phyloP scores from a whole-genome alignment of 208 protist genomes.

The Wallacemonas sp. region DNA sequence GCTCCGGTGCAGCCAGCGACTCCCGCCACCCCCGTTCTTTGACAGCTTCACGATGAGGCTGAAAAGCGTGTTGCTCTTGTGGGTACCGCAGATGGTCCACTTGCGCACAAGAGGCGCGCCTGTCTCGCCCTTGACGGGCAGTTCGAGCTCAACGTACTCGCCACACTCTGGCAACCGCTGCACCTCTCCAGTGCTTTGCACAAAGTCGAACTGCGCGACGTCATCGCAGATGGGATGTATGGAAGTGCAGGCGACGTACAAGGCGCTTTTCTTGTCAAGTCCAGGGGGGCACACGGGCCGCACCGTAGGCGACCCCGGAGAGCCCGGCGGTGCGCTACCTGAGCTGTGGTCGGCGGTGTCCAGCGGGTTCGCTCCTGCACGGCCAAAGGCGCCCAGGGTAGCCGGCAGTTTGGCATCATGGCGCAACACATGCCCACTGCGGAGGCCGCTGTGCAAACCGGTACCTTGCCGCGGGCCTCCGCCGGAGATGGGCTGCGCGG shows the following conservation, averaged over 20 bases:
- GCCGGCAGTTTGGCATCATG: conserved; percentile 8
- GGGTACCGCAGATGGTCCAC: conserved; percentile 66
- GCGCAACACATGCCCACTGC: conserved; percentile 70
- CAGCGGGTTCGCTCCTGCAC: background rate
- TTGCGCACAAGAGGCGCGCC: conserved; percentile 42
- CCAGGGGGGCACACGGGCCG: background rate
- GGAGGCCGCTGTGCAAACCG: conserved; percentile 47
- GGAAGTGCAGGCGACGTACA: conserved; percentile 29
- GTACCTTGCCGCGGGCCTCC: conserved; percentile 7
- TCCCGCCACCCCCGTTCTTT: conserved; percentile 37
- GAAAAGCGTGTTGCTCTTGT: conserved; percentile 43
- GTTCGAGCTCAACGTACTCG: conserved; percentile 62
- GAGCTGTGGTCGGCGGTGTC: background rate
- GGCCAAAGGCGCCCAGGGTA: background rate
- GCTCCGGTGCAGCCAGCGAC: conserved; percentile 61
- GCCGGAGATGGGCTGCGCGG: conserved; percentile 31
- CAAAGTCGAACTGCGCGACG: conserved; percentile 61
- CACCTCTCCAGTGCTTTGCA: conserved; percentile 16
- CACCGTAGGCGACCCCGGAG: background rate
- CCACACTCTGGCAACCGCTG: conserved; percentile 31
- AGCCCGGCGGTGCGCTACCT: background rate
- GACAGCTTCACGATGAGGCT: conserved; percentile 66
- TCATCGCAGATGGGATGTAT: conserved; percentile 43
- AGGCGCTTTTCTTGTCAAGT: background rate
- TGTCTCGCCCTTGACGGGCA: conserved; percentile 15